These are phyloP conservation scores for Ascocoryne sarcoides DNA, from an alignment of 2,329 filamentous ascomycete species.

Conservation along the genomic window DNA sequence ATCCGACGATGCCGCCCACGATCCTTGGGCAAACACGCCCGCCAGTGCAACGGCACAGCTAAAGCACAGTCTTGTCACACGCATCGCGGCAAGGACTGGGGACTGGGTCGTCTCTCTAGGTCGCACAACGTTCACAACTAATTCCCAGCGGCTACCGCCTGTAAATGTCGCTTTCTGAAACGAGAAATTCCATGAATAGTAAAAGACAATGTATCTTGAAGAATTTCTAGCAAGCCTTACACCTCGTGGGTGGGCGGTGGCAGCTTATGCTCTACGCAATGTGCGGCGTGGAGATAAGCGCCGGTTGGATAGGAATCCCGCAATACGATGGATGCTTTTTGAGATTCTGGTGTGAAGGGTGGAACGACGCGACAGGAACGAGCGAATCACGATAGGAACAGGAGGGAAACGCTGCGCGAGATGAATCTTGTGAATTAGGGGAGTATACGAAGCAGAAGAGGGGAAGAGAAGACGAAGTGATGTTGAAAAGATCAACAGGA, in stretches of 20 bases:
- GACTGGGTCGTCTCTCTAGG: neutral
- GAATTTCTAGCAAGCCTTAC: neutral
- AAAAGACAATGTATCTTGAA: neutral
- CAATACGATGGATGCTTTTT: neutral
- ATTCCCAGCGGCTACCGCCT: neutral
- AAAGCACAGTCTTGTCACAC: slow-evolving; percentile 6
- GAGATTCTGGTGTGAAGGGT: neutral
- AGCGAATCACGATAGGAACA: neutral
- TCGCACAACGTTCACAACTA: neutral
- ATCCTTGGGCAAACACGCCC: slow-evolving; percentile 7
- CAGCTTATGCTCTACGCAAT: neutral
- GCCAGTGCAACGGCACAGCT: slow-evolving; percentile 9
- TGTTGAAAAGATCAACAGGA: neutral
- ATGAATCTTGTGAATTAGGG: no score
- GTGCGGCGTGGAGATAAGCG: neutral
- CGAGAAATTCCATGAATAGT: neutral
- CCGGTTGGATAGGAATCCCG: neutral
- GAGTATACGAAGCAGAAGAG: no score
- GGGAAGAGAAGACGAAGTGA: neutral
- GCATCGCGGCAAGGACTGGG: slow-evolving; percentile 5
- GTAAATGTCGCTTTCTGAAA: neutral
- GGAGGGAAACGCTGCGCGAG: no score
- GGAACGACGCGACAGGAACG: neutral
- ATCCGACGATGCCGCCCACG: slow-evolving; percentile 5
- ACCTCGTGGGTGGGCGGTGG: neutral